Conservation (phyloP, 2,329 filamentous ascomycete genomes). For the Penicillium sp. region DNA sequence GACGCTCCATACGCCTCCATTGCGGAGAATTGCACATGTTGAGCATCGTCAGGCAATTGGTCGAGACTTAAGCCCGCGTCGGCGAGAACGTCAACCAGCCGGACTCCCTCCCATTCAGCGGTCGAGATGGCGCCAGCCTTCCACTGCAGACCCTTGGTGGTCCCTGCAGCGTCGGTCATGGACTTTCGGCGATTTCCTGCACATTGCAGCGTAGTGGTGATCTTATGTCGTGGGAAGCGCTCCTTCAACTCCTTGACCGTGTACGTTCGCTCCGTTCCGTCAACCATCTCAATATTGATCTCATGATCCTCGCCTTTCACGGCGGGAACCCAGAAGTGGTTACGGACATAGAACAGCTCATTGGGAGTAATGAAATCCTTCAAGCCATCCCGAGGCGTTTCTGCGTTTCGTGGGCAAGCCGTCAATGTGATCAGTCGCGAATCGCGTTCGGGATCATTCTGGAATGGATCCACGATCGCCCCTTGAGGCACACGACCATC, state of each 20-base stretch:
- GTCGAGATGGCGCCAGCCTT: slow-evolving; percentile 55
- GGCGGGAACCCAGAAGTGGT: slow-evolving; percentile 59
- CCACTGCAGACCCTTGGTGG: slow-evolving; percentile 57
- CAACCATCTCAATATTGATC: slow-evolving; percentile 51
- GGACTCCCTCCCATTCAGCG: slow-evolving; percentile 54
- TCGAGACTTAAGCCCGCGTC: slow-evolving; percentile 49
- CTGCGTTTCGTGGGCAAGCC: slow-evolving; percentile 55
- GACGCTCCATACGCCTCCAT: slow-evolving; percentile 57
- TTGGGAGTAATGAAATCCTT: slow-evolving; percentile 51
- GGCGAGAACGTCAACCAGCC: slow-evolving; percentile 50
- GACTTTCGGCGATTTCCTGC: slow-evolving; percentile 55
- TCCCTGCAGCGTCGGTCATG: slow-evolving; percentile 48
- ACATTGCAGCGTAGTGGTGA: slow-evolving; percentile 55
- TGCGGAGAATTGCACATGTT: slow-evolving; percentile 54
- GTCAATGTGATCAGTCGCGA: slow-evolving; percentile 48
- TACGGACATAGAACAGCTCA: slow-evolving; percentile 54
- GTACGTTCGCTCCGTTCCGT: slow-evolving; percentile 49
- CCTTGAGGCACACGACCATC: slow-evolving; percentile 51
- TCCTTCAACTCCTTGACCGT: slow-evolving; percentile 50
- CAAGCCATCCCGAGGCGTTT: slow-evolving; percentile 50
- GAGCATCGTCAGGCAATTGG: slow-evolving; percentile 30
- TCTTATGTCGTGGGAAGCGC: slow-evolving; percentile 46
- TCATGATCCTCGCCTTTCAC: slow-evolving; percentile 40
- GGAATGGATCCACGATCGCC: slow-evolving; percentile 4
- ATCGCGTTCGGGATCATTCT: slow-evolving; percentile 36